Evolutionary conservation across 805 yeast genomes (phyloP).

Genomic region (Peterozyma toletana): DNA sequence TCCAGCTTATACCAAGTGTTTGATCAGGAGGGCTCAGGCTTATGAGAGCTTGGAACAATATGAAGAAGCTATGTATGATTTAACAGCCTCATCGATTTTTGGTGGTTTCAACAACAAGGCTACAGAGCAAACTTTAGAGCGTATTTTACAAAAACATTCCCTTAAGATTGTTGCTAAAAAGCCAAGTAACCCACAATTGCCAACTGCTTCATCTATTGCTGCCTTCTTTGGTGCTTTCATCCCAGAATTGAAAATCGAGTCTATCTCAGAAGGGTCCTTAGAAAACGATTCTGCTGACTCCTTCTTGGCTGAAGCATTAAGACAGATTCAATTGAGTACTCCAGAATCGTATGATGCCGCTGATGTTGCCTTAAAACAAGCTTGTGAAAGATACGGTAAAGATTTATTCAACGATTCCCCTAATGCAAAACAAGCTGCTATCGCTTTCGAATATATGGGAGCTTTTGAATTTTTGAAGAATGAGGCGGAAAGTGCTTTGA

Average conservation of each 20-base stretch:
- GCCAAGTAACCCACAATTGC: constrained; percentile 51
- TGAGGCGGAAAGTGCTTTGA: constrained; percentile 58
- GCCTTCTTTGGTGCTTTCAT: constrained; percentile 87
- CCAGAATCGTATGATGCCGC: constrained; percentile 58
- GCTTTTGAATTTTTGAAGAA: constrained; percentile 78
- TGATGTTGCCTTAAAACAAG: constrained; percentile 49
- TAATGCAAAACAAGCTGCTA: constrained; percentile 42
- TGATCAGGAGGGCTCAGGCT: constrained; percentile 89
- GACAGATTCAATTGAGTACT: constrained; percentile 37
- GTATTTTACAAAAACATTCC: constrained; percentile 79
- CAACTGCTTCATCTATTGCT: constrained; percentile 76
- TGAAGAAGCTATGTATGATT: constrained; percentile 84
- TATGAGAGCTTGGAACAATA: constrained; percentile 74
- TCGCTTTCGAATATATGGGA: constrained; percentile 80
- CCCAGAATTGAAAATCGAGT: constrained; percentile 43
- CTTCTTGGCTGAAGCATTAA: constrained; percentile 59
- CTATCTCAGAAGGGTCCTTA: constrained; percentile 37
- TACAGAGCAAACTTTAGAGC: constrained; percentile 76
- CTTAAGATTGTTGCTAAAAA: constrained; percentile 59
- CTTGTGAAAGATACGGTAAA: constrained; percentile 34
- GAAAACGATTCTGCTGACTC: constrained; percentile 53
- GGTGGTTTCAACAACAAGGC: constrained; percentile 78
- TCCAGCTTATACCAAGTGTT: constrained; percentile 88
- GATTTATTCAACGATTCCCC: constrained; percentile 25
- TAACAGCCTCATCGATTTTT: constrained; percentile 79